A percentile compares a stretch with the other conserved stretches of the same genome.
Conservation (phyloP, 371 early-diverging fungal genomes). For the Rhizoclosmatium hyalinum region DNA sequence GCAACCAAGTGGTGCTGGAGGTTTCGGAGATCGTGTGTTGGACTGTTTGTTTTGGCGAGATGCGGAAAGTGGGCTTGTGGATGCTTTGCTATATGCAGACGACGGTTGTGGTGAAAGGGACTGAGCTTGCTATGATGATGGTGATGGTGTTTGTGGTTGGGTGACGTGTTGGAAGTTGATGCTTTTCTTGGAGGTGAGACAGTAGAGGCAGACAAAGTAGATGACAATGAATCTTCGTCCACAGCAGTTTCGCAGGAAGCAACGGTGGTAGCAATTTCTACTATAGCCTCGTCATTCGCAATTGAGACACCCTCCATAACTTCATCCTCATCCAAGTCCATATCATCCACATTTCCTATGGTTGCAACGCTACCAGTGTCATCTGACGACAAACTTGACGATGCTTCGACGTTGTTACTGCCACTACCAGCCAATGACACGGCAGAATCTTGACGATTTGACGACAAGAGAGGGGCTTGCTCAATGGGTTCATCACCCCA, state of each 20-base stretch:
- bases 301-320: neutral
- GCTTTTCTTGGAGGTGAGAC: neutral
- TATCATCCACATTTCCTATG: neutral
- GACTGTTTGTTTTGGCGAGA: conserved; percentile 14
- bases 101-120: neutral
- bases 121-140: neutral
- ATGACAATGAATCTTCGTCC: neutral
- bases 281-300: neutral
- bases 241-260: neutral
- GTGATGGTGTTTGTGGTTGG: neutral
- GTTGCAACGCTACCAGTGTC: neutral
- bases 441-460: neutral
- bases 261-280: neutral
- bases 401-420: neutral
- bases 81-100: neutral
- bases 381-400: neutral
- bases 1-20: conserved; percentile 33
- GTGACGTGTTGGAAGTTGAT: neutral
- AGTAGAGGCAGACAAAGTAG: neutral
- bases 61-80: conserved; percentile 15
- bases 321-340: conserved; percentile 1
- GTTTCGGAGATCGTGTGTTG: conserved; percentile 29
- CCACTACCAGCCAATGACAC: neutral
- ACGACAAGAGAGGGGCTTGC: neutral
- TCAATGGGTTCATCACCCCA: conserved; percentile 23